Evolutionary conservation across 2,329 filamentous ascomycete genomes (phyloP), one percentile per base, ranked within the genome.

Genomic region (Xylaria sp.): DNA sequence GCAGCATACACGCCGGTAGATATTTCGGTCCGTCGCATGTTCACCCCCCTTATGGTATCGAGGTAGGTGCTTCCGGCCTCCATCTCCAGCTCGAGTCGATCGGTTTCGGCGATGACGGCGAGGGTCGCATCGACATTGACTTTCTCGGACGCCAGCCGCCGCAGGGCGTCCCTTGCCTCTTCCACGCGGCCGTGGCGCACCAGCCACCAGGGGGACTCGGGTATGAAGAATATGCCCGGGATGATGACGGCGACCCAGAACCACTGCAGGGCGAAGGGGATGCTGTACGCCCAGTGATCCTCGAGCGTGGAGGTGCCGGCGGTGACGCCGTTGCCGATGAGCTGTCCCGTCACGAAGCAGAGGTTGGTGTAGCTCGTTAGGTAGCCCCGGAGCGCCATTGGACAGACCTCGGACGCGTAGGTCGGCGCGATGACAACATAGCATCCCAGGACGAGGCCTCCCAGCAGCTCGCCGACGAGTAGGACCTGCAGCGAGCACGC

Each of bases 1-100:
- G 85, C 85, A 2, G 82, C 79, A 74, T 86, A 88, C 6, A 85
- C 83, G 67, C 86, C 85, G 55, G 76, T 74, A 3, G 79, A 76
- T 29, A 84, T 82, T 63, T 83, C 81, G 0, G 81, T 83, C 18
- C 81, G 76, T n/a, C 79, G 73, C 17, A 76, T 64, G 54, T 81
- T 80, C 38, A 73, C 71, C 1, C 76, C 77, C 40, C 69, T 75
- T 61, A 84, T 76, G 44, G 79, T 82, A 54, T 83, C 80, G 20
- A 69, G 17, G 58, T 83, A 84, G 1, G 72, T 77, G 24, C 76
- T 78, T 0, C 77, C 77, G 2, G 74, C 72, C 51, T 78, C 74
- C 50, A 75, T 71, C 47, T 80, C 76, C 51, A 78, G 72, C 65
- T 87, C 84, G 1, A 84, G 69, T 49, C 78, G 73, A 52, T 85